These are phyloP conservation scores for Hypoxylon rickii DNA, from an alignment of 495 filamentous ascomycete species.

Conservation along the genomic window DNA sequence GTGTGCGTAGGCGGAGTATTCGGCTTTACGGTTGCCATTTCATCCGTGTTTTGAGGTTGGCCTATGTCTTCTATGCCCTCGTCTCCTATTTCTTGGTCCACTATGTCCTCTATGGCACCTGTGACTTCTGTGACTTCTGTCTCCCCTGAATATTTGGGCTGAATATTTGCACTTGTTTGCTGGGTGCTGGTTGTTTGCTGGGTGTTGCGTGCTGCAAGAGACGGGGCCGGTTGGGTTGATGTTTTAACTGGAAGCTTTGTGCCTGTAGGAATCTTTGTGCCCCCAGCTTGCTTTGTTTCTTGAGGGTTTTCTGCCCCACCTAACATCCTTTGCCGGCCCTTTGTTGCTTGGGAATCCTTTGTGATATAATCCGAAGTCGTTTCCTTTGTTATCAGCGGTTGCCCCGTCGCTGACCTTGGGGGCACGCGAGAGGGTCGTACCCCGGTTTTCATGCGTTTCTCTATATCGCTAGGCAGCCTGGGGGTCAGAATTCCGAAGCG, in stretches of 20 bases:
- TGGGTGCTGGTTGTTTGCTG: background rate
- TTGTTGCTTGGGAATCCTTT: background rate
- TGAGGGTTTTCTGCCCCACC: background rate
- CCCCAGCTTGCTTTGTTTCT: background rate
- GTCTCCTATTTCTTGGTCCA: too few relatives aligned
- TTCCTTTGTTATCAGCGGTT: conserved; percentile 5
- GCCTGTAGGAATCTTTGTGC: background rate
- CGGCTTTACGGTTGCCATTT: background rate
- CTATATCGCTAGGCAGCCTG: conserved; percentile 15
- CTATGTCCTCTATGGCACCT: too few relatives aligned
- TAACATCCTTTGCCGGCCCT: background rate
- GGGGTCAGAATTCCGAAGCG: conserved; percentile 30
- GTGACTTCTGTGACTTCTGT: too few relatives aligned
- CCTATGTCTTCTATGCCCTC: too few relatives aligned
- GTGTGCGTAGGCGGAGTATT: background rate
- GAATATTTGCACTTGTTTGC: background rate
- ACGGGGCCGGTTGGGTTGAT: background rate
- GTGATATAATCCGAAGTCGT: conserved; percentile 1
- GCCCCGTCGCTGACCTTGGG: background rate
- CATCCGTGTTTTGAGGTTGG: background rate
- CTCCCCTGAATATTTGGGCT: too few relatives aligned
- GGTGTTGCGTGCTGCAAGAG: too few relatives aligned
- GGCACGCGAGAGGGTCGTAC: background rate
- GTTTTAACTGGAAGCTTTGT: conserved; percentile 4
- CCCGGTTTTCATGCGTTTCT: conserved; percentile 2